These are phyloP conservation scores for Starmerella apicola DNA, from an alignment of 805 yeast genomes.

Conservation along the genomic window DNA sequence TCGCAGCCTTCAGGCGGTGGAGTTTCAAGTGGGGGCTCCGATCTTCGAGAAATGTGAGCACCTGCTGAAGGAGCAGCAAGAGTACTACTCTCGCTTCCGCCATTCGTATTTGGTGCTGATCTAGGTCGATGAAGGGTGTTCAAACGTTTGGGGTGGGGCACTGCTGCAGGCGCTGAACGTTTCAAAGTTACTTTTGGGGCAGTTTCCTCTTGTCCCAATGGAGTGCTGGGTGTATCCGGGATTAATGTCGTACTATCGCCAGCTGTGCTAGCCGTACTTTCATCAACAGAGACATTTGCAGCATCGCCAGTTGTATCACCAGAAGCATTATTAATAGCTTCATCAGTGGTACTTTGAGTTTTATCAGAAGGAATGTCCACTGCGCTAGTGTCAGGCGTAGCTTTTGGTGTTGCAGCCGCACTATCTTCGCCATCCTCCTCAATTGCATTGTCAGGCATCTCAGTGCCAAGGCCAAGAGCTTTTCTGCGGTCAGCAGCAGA, in stretches of 20 bases:
- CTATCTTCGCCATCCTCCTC: not conserved
- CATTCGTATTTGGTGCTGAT: not conserved
- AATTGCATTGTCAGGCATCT: not conserved
- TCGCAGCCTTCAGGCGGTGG: conserved; percentile 13
- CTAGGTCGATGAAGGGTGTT: not conserved
- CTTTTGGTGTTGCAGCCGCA: not conserved
- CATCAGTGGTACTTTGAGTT: too few relatives aligned
- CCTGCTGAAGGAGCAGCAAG: not conserved
- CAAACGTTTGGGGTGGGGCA: not conserved
- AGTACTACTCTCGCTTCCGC: not conserved
- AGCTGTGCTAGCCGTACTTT: not conserved
- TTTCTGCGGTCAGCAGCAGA: not conserved
- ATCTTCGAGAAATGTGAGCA: conserved; percentile 5
- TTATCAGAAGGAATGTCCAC: not conserved
- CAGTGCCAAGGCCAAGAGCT: not conserved
- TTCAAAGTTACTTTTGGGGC: not conserved
- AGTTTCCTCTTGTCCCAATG: not conserved
- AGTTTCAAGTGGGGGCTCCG: not conserved
- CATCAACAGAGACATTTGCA: not conserved
- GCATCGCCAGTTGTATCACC: not conserved
- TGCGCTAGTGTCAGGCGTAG: not conserved
- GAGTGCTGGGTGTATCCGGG: too few relatives aligned
- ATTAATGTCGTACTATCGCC: too few relatives aligned
- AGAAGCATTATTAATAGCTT: too few relatives aligned
- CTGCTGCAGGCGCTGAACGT: not conserved